Conservation (phyloP, 2,329 filamentous ascomycete species). For the Septoria petroselini region DNA sequence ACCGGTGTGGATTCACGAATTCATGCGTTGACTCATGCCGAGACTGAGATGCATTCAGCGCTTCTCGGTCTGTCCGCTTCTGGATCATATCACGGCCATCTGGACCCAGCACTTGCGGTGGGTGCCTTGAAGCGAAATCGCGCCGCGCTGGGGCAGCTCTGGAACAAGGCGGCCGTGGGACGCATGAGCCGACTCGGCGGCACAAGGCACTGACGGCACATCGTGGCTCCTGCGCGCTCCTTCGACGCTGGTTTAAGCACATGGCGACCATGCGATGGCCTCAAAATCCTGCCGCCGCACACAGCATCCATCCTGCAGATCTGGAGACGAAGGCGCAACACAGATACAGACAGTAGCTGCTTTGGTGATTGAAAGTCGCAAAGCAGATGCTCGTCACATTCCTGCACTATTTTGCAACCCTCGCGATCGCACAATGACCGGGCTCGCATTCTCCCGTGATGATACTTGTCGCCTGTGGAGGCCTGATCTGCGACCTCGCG, state of each 20-base stretch:
- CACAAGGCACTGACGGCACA: constrained; percentile 12
- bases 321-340: constrained; percentile 5
- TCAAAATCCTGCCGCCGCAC: constrained; percentile 18
- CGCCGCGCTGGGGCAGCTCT: constrained; percentile 2
- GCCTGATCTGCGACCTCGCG: constrained; percentile 13
- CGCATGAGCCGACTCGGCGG: constrained; percentile 9
- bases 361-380: too few relatives aligned
- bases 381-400: background rate
- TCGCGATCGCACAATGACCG: background rate
- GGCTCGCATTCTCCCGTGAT: constrained; percentile 4
- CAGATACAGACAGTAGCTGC: too few relatives aligned
- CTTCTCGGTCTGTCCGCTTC: background rate
- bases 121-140: constrained; percentile 6
- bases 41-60: background rate
- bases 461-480: background rate
- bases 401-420: background rate
- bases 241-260: constrained; percentile 3
- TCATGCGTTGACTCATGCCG: too few relatives aligned
- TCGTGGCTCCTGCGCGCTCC: constrained; percentile 15
- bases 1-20: constrained; percentile 2
- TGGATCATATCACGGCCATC: background rate
- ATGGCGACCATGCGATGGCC: constrained; percentile 16
- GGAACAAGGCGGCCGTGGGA: background rate
- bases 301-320: constrained; percentile 20
- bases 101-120: background rate